Conservation (phyloP, 306 rosid genomes). For the Elaeagnus macrophylla region DNA sequence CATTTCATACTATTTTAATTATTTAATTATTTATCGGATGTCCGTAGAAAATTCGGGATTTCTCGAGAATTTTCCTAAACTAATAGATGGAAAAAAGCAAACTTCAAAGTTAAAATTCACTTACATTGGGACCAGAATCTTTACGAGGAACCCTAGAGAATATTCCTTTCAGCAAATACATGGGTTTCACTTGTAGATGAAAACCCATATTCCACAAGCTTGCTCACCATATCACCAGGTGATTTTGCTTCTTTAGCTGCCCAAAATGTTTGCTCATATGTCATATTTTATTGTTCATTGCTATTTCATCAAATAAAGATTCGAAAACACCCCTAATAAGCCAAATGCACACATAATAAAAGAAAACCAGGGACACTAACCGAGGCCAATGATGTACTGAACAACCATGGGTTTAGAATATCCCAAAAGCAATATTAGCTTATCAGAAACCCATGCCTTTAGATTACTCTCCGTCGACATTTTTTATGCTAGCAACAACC, state of each 20-base stretch:
- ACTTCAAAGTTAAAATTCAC: slow-evolving; percentile 10
- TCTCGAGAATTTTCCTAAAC: not conserved
- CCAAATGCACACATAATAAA: not conserved
- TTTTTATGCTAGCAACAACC: slow-evolving; percentile 12
- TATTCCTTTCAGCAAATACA: slow-evolving; percentile 57
- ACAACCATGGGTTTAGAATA: slow-evolving; percentile 67
- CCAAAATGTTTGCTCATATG: not conserved
- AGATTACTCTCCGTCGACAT: slow-evolving; percentile 55
- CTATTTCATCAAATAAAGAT: not conserved
- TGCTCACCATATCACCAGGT: slow-evolving; percentile 46
- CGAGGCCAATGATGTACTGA: slow-evolving; percentile 66
- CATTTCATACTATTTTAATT: no score
- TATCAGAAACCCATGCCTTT: slow-evolving; percentile 80
- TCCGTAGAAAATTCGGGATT: not conserved
- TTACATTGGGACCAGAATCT: slow-evolving; percentile 50
- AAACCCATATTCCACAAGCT: slow-evolving; percentile 51
- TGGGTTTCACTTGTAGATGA: slow-evolving; percentile 46
- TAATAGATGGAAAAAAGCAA: not conserved
- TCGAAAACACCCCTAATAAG: not conserved
- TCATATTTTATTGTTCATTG: not conserved
- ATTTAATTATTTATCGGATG: no score
- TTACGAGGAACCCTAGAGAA: slow-evolving; percentile 60
- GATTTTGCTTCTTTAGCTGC: slow-evolving; percentile 78
- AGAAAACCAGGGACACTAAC: slow-evolving; percentile 22
- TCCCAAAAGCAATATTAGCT: slow-evolving; percentile 59